A percentile compares a stretch with the other conserved stretches of the same genome.
These are phyloP conservation scores for Dillenia suffruticosa DNA, from an alignment of 164 flowering plant genomes.

Conservation along the genomic window DNA sequence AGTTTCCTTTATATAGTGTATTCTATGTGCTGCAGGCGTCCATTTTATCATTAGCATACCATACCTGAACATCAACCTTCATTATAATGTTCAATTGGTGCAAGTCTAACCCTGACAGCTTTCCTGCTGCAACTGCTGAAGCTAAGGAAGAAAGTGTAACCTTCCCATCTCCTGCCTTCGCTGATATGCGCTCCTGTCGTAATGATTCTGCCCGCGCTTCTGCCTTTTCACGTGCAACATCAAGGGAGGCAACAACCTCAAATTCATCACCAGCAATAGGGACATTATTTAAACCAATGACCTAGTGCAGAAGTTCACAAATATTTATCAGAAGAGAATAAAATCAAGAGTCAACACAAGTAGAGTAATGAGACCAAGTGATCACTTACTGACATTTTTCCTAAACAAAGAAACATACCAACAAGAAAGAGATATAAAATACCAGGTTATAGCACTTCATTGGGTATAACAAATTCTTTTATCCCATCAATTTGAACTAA, in stretches of 20 bases:
- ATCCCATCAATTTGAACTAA: no score
- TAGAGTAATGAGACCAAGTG: no score
- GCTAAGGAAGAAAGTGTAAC: constrained; percentile 91
- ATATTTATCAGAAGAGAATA: background rate
- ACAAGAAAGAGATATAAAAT: no score
- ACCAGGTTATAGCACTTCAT: no score
- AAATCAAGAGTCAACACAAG: background rate
- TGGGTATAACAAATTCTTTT: no score
- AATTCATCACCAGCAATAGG: constrained; percentile 93
- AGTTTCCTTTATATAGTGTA: no score
- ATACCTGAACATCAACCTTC: constrained; percentile 97
- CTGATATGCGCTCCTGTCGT: constrained; percentile 59
- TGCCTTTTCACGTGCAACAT: constrained; percentile 79
- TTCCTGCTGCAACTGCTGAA: constrained; percentile 72
- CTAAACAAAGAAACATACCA: no score
- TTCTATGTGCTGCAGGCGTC: no score
- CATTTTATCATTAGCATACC: background rate
- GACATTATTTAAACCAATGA: constrained; percentile 79
- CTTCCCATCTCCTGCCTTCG: constrained; percentile 82
- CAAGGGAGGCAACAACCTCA: constrained; percentile 80
- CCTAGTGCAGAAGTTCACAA: constrained; percentile 34
- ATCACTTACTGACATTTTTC: no score
- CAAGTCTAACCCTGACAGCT: constrained; percentile 73
- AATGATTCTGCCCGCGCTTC: constrained; percentile 52
- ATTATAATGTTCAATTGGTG: constrained; percentile 84